Base-by-base conservation (phyloP, 352 stramenopile species). In the Phytophthora capsici region DNA sequence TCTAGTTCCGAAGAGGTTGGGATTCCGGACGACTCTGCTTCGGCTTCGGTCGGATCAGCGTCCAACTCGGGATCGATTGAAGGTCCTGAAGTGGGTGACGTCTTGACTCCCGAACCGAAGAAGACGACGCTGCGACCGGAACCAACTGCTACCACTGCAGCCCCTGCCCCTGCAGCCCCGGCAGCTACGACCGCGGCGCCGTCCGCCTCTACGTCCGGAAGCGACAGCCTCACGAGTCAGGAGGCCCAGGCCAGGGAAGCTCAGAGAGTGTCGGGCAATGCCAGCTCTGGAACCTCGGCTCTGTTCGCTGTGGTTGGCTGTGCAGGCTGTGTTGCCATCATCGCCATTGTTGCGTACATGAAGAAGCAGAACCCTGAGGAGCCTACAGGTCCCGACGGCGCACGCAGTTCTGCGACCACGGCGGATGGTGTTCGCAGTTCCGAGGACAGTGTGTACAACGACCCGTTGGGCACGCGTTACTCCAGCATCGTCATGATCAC, bases 401-500 rank as follows among this genome's bases (percentile, higher is more conserved):
- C 67, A 13, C 62, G 70, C 25, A 74, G 68, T 51, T 77, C 75
- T 13, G 73, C 78, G 9, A 77, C 80, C 2, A 64, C 73, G 6
- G 71, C 73, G 40, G 69, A 70, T 1, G 81, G 78, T 34, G 70
- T 46, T 25, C 80, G 79, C 28, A 70, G 53, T 41, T 91, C 81
- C 6, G 73, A 75, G 19, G 69, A 61, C 22, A 93, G 84, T 46
- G 82, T 93, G 36, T 91, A 91, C 68, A 86, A 84, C 60, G 84
- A 93, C 55, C 84, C 84, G 20, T 60, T 93, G 19, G 81, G 77
- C 41, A 93, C 84, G 59, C 84, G 84, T 36, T 93, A 88, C 73
- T 90, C 80, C n/a, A 93, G 84, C 60, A 93, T 93, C 58, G 84
- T 93, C 63, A 93, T 93, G 84, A 89, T 93, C 72, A 91, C 84